Evolutionary conservation across 306 rosid species (phyloP), one percentile per base, ranked within the genome.

Genomic region (Geum urbanum): DNA sequence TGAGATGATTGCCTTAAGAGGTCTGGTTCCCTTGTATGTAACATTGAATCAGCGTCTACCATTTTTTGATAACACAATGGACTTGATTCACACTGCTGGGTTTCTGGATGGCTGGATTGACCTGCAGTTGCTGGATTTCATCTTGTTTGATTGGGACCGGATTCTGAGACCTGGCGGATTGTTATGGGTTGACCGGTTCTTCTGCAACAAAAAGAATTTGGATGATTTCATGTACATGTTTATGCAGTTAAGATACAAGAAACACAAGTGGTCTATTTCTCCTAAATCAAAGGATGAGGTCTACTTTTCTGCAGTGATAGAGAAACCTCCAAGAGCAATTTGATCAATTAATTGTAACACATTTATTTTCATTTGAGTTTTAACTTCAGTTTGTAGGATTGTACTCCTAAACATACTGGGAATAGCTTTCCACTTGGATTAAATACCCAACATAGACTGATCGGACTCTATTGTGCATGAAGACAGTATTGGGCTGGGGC

Each of bases 81-180:
- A 94, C 32, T 75, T 94, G 88, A 80, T 94, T 80, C 99, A 94
- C 62, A 87, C 87, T 9, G 69, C 82, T 35, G 97, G 96, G 0
- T 80, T 94, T 54, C 70, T 91, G 81, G 96, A 91, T 84, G 96
- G 99, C 8, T 94, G 99, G 99, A 86, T 91, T 52, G 92, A 94
- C 67, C 69, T 91, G 72, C 48, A 82, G 70, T 43, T 94, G 15
- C 55, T 94, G 86, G 97, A 94, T 57, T 94, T 89, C 72, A 76
- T 94, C 32, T 46, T 94, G 39, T 94, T 81, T 77, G 97, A 94
- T 77, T 94, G 99, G 96, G 99, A 91, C 53, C 85, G 97, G 44
- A 71, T 89, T 78, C 60, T 94, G 13, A 79, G 97, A 40, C 99
- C 97, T 0, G 97, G 97, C 7, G 99, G 95, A 16, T 73, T 91